Evolutionary conservation across 2,329 filamentous ascomycete genomes (phyloP), one percentile per base, ranked within the genome.

Genomic region (Gliomastix tumulicola): DNA sequence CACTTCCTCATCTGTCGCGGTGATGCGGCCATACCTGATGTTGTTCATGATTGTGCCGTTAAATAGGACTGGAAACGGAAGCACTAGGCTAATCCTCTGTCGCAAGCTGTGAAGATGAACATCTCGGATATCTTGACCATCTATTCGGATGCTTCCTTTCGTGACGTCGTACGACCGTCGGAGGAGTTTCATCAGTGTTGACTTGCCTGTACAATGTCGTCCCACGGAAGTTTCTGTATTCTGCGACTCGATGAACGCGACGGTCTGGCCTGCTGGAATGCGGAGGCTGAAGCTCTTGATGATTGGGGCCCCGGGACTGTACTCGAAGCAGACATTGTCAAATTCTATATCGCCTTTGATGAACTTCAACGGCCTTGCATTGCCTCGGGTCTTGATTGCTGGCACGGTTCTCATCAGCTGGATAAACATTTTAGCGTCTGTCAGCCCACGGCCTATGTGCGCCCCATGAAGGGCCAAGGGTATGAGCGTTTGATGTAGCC

Each of bases 401-500:
- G 74, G 66, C 40, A 76, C 68, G 16, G 67, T 74, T 43, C 65
- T 63, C 71, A 79, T 75, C 32, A 79, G 66, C 39, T 74, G 71
- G 13, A 79, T 55, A 18, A 79, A 61, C 18, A 71, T 65, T 49
- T 79, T 72, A 6, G 74, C 74, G 39, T 76, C 66, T 31, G 79
- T 71, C 23, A 79, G 62, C 39, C 76, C 68, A 42, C 68, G 65
- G 39, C 72, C 74, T n/a, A n/a, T n/a, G n/a, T n/a, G n/a, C n/a
- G n/a, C n/a, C n/a, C n/a, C n/a, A n/a, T n/a, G n/a, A n/a, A n/a
- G n/a, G n/a, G n/a, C n/a, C n/a, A n/a, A n/a, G n/a, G n/a, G n/a
- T n/a, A n/a, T n/a, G n/a, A n/a, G n/a, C 42, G 79, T 66, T 34
- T 57, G 69, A 31, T 82, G 82, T 25, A 88, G 66, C 49, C 87